Base-by-base conservation (phyloP, 345 rosid species). In the Aquilaria yunnanensis region DNA sequence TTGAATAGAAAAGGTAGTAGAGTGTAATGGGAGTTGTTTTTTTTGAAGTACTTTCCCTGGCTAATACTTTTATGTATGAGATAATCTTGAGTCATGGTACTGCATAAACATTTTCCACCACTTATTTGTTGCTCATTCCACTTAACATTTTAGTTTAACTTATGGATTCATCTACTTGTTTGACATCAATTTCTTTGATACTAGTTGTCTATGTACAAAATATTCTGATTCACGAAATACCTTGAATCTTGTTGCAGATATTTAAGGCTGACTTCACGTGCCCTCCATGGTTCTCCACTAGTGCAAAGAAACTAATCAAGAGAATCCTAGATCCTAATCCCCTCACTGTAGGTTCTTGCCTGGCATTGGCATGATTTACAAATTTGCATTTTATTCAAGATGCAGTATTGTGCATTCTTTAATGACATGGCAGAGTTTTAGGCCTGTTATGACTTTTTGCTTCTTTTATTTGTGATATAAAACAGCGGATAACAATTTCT, bases 231-330 rank as follows among this genome's bases (percentile, higher is more conserved):
- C 33, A 57, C 54, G 32, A 46, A 14, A 14, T 69, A 64, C 47
- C 57, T 53, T 37, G 43, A 3, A n/a, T 55, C 60, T 67, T 69
- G 66, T 64, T 67, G 74, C 85, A 94, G 97, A 91, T 94, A 77
- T 81, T 78, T 68, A 94, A 87, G 79, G 97, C 97, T 0, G 97
- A 94, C 30, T 89, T 88, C 75, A 78, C 81, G 9, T 87, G 85
- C 66, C 96, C 99, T 58, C 90, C 99, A 12, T 91, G 97, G 99
- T 94, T 94, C 75, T 91, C 97, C 11, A 62, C 99, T 56, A 89
- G 96, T 78, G 96, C 93, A 5, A 94, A 89, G 82, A 91, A 91
- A 76, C 69, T 94, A 67, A 94, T 91, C 51, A 82, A 83, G 70
- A 91, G 85, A 74, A 91, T 94, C 72, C 74, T 94, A 66, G 97